These are phyloP conservation scores for Eucalyptus albens DNA, from an alignment of 345 rosid species.

Conservation along the genomic window DNA sequence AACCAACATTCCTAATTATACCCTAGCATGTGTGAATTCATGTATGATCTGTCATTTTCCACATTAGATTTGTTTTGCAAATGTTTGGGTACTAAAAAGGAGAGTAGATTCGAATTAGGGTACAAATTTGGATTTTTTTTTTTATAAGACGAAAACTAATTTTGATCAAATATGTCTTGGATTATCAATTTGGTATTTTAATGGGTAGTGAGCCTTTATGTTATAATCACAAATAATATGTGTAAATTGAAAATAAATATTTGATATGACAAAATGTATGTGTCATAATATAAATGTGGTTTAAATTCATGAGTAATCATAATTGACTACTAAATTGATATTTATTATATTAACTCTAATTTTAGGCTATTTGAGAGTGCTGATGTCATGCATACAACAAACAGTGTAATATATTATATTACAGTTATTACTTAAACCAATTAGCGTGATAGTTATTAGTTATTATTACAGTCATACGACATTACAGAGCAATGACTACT, in stretches of 20 bases:
- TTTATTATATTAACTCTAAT: background rate
- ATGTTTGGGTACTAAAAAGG: rapidly evolving
- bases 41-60: rapidly evolving
- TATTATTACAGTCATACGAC: rapidly evolving
- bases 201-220: background rate
- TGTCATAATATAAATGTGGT: background rate
- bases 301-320: background rate
- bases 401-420: too few relatives aligned
- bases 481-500: background rate
- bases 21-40: background rate
- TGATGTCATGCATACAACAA: background rate
- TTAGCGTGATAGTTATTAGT: background rate
- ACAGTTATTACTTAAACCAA: background rate
- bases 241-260: background rate
- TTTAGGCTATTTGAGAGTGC: background rate
- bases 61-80: background rate
- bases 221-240: background rate
- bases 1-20: background rate
- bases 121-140: background rate
- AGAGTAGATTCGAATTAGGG: background rate
- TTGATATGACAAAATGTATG: background rate
- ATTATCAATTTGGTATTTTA: background rate
- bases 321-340: background rate
- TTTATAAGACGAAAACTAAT: background rate
- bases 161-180: background rate